Evolutionary conservation across 306 rosid genomes (phyloP).

Genomic region (Vigna trinervia): DNA sequence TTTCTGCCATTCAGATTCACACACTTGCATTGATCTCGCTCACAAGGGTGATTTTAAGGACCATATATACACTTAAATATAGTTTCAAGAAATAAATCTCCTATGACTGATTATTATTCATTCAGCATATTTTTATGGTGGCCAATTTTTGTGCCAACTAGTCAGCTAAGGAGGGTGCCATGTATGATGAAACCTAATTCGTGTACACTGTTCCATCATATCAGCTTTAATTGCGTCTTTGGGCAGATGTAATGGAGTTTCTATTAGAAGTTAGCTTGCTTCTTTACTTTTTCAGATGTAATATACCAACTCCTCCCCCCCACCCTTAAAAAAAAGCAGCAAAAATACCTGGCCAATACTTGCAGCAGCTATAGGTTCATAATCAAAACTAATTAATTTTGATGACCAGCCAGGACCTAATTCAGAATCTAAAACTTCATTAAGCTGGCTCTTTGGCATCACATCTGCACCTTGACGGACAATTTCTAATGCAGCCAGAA

Average conservation of each 20-base stretch:
- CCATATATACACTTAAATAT: not conserved
- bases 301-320: not conserved
- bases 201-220: not conserved
- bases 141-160: not conserved
- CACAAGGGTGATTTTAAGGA: not conserved
- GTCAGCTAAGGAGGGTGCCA: slow-evolving; percentile 3
- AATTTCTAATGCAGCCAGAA: slow-evolving; percentile 90
- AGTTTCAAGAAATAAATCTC: not conserved
- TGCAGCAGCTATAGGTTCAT: slow-evolving; percentile 94
- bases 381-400: slow-evolving; percentile 78
- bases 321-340: not conserved
- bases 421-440: slow-evolving; percentile 86
- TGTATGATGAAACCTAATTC: not conserved
- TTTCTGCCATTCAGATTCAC: not conserved
- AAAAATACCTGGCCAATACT: slow-evolving; percentile 92
- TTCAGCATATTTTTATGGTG: not conserved
- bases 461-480: slow-evolving; percentile 99
- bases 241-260: not conserved
- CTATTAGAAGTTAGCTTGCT: not conserved
- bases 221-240: not conserved
- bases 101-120: not conserved
- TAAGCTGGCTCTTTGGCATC: slow-evolving; percentile 89
- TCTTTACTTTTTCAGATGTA: not conserved
- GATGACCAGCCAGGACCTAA: slow-evolving; percentile 86
- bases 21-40: not conserved